These are phyloP conservation scores for Quercus lobata DNA, from an alignment of 331 rosid species.

Conservation along the genomic window DNA sequence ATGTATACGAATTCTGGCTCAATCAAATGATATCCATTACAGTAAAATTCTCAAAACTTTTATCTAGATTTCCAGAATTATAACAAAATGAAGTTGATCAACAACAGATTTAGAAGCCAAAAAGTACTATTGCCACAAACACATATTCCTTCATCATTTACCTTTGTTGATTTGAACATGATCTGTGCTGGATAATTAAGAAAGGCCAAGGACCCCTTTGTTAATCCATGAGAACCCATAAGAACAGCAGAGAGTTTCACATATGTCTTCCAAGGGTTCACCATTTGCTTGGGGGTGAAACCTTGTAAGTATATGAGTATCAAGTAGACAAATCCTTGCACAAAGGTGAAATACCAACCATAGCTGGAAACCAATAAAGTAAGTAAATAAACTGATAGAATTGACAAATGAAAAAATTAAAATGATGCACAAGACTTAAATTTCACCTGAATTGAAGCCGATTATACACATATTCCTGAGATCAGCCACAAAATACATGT, in stretches of 20 bases:
- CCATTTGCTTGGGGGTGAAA: conserved; percentile 55
- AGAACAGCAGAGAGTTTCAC: conserved; percentile 63
- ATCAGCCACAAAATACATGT: conserved; percentile 1
- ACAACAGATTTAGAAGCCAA: neutral
- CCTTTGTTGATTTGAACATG: conserved; percentile 72
- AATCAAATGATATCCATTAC: neutral
- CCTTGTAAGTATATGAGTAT: conserved; percentile 48
- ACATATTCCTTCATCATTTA: neutral
- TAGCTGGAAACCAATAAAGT: conserved; percentile 30
- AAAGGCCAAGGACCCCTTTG: conserved; percentile 62
- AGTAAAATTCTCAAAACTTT: neutral
- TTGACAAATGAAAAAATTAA: neutral
- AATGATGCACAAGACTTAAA: neutral
- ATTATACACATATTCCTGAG: conserved; percentile 61
- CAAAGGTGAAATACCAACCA: conserved; percentile 73
- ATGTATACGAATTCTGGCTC: neutral
- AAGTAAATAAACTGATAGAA: neutral
- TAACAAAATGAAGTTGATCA: neutral
- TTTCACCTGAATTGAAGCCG: conserved; percentile 53
- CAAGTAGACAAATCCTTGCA: conserved; percentile 62
- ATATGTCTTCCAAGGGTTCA: conserved; percentile 59
- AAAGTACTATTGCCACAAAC: neutral
- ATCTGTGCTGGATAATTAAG: conserved; percentile 68
- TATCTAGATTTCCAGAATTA: neutral
- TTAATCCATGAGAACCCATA: conserved; percentile 69